Percentiles rank a stretch among this genome's conserved stretches.
phyloP scores from a whole-genome alignment of 1,284 basidiomycete species.

The Quambalaria eucalypti region DNA sequence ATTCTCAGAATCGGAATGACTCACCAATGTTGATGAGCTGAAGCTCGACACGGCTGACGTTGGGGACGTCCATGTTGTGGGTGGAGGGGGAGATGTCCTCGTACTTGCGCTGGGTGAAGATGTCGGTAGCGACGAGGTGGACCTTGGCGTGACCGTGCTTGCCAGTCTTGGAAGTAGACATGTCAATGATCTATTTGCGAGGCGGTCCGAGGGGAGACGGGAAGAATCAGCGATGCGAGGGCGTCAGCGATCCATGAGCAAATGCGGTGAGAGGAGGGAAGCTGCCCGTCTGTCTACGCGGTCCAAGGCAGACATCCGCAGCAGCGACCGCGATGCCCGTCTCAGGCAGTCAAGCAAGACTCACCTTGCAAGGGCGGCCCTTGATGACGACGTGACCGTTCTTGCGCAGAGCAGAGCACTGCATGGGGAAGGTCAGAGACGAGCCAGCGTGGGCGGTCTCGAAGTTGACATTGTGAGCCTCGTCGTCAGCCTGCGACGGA shows the following conservation, averaged over 20 bases:
- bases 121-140: slow-evolving; percentile 91
- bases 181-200: slow-evolving; percentile 50
- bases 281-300: too few species aligned
- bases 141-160: slow-evolving; percentile 98
- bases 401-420: slow-evolving; percentile 91
- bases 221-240: neutral
- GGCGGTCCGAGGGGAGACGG: neutral
- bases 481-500: slow-evolving; percentile 57
- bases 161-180: slow-evolving; percentile 99
- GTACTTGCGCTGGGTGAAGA: slow-evolving; percentile 33
- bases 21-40: slow-evolving; percentile 60
- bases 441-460: slow-evolving; percentile 56
- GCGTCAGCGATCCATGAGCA: neutral
- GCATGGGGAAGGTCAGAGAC: slow-evolving; percentile 57
- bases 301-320: too few species aligned
- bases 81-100: slow-evolving; percentile 98
- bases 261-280: too few species aligned
- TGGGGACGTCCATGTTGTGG: slow-evolving; percentile 98
- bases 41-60: slow-evolving; percentile 84
- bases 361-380: slow-evolving; percentile 82
- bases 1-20: too few species aligned
- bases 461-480: slow-evolving; percentile 79
- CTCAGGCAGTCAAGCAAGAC: slow-evolving; percentile 9
- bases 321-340: neutral
- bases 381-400: slow-evolving; percentile 96